Evolutionary conservation across 2,329 filamentous ascomycete species (phyloP), one percentile per base, ranked within the genome.

Genomic region (Coniochaeta sp.): DNA sequence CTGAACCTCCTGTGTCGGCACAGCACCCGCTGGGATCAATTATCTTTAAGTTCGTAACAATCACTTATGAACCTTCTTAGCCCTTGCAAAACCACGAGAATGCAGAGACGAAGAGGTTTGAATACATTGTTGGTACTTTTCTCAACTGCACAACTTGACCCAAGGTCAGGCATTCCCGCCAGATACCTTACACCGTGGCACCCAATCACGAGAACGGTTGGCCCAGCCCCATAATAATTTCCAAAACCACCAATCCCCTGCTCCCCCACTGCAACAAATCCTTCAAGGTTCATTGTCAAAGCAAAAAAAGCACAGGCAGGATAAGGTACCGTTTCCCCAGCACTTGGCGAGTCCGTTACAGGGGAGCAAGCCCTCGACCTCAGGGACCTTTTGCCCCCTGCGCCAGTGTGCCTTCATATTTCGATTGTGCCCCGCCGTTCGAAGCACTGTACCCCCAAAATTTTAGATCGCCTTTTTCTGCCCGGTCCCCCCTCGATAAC

Each of bases 401-500:
- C 3, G 16, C 38, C 38, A 40, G 38, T 32, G 47, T 30, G 47
- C 26, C 26, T 30, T 52, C 22, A 52, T 52, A 52, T 30, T 28
- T 52, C 47, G 5, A 66, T 60, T 62, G 59, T 60, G 62, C 57
- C 60, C 58, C 22, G 47, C 47, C 22, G 30, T 30, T 52, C 47
- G 6, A 52, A n/a, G 28, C 54, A 55, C 24, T 55, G 52, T 36
- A 30, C 52, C 52, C 30, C 54, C 54, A 56, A 56, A 56, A 34
- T 56, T 56, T 56, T 36, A 38, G 28, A 24, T 56, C 28, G 54
- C 30, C 54, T 56, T 56, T 52, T 56, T 56, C 54, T 56, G 54
- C 54, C 54, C 54, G 54, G 54, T 56, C 30, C 34, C 30, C 34
- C 54, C 54, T 56, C 32, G 54, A 56, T 32, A 56, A 56, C 30